These are phyloP conservation scores for Buxus sempervirens DNA, from an alignment of 164 flowering plant species.

Conservation along the genomic window DNA sequence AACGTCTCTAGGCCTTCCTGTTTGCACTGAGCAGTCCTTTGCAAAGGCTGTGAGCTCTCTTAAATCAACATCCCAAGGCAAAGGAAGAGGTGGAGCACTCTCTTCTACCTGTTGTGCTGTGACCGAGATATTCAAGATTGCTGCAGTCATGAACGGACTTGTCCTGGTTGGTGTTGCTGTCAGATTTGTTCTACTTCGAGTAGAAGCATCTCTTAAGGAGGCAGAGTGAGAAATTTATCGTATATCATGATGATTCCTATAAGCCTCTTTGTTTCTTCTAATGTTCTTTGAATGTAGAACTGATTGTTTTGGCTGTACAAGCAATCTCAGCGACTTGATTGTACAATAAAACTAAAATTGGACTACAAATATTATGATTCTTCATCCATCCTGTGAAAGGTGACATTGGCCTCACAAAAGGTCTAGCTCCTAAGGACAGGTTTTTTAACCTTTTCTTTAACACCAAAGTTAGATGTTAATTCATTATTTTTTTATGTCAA, in stretches of 20 bases:
- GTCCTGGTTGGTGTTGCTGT: slow-evolving; percentile 63
- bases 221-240: slow-evolving; percentile 28
- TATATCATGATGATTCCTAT: too few species aligned
- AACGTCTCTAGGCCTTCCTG: slow-evolving; percentile 44
- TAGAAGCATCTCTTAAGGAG: slow-evolving; percentile 59
- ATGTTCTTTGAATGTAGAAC: background rate
- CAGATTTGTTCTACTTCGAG: slow-evolving; percentile 59
- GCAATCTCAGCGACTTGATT: background rate
- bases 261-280: background rate
- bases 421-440: too few species aligned
- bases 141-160: slow-evolving; percentile 54
- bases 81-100: slow-evolving; percentile 45
- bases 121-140: slow-evolving; percentile 65
- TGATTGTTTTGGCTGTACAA: slow-evolving; percentile 2
- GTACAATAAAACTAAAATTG: background rate
- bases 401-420: too few species aligned
- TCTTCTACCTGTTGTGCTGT: slow-evolving; percentile 46
- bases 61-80: slow-evolving; percentile 23
- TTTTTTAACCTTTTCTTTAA: too few species aligned
- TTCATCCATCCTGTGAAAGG: too few species aligned
- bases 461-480: too few species aligned
- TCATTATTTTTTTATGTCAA: too few species aligned
- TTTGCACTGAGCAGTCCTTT: slow-evolving; percentile 47
- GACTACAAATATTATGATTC: background rate
- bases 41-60: slow-evolving; percentile 53